These are phyloP conservation scores for Sphaerulina musiva DNA, from an alignment of 2,329 filamentous ascomycete species.

Conservation along the genomic window DNA sequence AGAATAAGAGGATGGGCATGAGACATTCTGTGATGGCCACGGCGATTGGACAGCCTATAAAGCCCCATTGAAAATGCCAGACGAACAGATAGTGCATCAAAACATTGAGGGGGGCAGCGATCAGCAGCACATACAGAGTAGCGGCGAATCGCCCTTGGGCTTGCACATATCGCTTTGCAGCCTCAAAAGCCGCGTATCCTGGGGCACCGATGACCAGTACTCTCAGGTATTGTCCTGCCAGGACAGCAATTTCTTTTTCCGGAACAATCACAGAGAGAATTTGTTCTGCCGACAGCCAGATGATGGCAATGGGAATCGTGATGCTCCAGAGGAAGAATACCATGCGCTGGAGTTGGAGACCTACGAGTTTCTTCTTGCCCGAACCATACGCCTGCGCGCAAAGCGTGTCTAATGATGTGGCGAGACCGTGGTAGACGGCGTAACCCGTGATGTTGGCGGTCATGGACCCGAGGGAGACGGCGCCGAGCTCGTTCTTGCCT, in stretches of 20 bases:
- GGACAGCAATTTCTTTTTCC: constrained; percentile 60
- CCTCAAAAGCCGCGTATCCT: constrained; percentile 69
- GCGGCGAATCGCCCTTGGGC: constrained; percentile 81
- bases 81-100: constrained; percentile 76
- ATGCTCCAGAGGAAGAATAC: constrained; percentile 66
- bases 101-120: constrained; percentile 76
- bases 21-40: constrained; percentile 69
- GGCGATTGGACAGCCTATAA: constrained; percentile 72
- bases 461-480: constrained; percentile 45
- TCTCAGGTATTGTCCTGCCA: constrained; percentile 68
- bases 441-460: constrained; percentile 46
- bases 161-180: constrained; percentile 78
- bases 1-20: constrained; percentile 63
- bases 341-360: constrained; percentile 76
- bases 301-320: constrained; percentile 62
- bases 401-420: constrained; percentile 84
- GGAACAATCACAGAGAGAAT: constrained; percentile 62
- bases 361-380: constrained; percentile 81
- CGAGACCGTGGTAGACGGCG: constrained; percentile 55
- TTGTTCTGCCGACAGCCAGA: constrained; percentile 63
- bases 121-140: constrained; percentile 72
- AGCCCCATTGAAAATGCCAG: constrained; percentile 58
- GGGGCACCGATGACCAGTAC: constrained; percentile 65
- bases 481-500: constrained; percentile 44
- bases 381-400: constrained; percentile 92